These are phyloP conservation scores for Colletotrichum nymphaeae DNA, from an alignment of 2,329 filamentous ascomycete genomes.

Conservation along the genomic window DNA sequence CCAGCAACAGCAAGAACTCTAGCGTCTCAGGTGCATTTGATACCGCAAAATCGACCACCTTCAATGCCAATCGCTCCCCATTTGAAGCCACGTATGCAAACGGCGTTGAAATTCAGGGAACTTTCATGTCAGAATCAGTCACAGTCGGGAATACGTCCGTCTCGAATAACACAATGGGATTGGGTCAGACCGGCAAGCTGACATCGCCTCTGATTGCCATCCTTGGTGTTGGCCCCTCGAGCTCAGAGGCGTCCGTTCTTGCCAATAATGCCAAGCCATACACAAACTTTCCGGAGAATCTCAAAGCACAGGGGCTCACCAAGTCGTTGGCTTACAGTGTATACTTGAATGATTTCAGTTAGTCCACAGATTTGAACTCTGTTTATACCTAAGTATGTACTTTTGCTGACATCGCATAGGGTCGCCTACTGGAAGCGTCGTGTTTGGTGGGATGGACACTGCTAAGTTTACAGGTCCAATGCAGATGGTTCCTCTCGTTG, in stretches of 20 bases:
- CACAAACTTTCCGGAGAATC: neutral
- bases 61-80: neutral
- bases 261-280: neutral
- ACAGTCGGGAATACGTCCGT: neutral
- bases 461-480: neutral
- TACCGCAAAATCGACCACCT: neutral
- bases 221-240: conserved; percentile 4
- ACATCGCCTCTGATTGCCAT: conserved; percentile 7
- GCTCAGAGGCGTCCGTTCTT: neutral
- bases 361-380: neutral
- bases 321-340: neutral
- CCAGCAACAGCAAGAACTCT: neutral
- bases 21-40: neutral
- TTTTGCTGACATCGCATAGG: neutral
- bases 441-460: neutral
- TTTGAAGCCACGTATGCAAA: neutral
- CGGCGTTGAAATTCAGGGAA: neutral
- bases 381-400: neutral
- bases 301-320: neutral
- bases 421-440: neutral
- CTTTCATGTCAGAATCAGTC: neutral
- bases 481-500: neutral
- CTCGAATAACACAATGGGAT: conserved; percentile 5
- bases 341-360: neutral
- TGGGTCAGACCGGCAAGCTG: conserved; percentile 1